These are phyloP conservation scores for Zizania latifolia DNA, from an alignment of 176 grass and related monocot species.

Conservation along the genomic window DNA sequence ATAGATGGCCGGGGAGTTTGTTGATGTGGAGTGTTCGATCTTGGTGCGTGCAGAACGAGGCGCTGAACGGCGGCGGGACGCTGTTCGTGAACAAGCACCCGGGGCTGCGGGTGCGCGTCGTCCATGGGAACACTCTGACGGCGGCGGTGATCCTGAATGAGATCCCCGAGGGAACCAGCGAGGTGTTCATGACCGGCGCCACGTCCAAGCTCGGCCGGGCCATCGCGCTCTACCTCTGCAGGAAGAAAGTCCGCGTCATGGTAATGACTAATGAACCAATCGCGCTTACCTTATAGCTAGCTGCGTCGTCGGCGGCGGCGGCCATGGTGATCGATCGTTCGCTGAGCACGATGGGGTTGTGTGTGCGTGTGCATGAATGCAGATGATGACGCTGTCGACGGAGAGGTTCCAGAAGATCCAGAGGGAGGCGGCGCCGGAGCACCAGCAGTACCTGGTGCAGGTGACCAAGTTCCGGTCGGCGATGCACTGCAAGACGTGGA, in stretches of 20 bases:
- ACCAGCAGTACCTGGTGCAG: conserved; percentile 58
- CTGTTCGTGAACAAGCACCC: conserved; percentile 91
- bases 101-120: conserved; percentile 64
- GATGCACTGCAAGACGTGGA: conserved; percentile 63
- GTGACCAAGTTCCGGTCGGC: conserved; percentile 63
- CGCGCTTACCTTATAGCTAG: too few species aligned
- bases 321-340: too few species aligned
- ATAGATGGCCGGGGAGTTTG: too few species aligned
- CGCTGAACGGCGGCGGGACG: conserved; percentile 78
- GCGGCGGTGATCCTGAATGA: conserved; percentile 87
- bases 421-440: conserved; percentile 46
- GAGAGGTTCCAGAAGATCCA: conserved; percentile 56
- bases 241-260: conserved; percentile 62
- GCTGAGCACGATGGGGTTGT: too few species aligned
- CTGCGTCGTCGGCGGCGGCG: too few species aligned
- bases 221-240: conserved; percentile 78
- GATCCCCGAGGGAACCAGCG: conserved; percentile 49
- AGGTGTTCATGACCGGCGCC: conserved; percentile 89
- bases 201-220: conserved; percentile 91
- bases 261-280: conserved; percentile 27
- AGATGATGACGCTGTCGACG: conserved; percentile 63
- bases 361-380: not conserved
- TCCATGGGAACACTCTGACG: conserved; percentile 90
- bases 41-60: conserved; percentile 69
- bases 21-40: too few species aligned